Evolutionary conservation across 352 stramenopile species (phyloP), one percentile per base, ranked within the genome.

Genomic region (Phytophthora colocasiae): DNA sequence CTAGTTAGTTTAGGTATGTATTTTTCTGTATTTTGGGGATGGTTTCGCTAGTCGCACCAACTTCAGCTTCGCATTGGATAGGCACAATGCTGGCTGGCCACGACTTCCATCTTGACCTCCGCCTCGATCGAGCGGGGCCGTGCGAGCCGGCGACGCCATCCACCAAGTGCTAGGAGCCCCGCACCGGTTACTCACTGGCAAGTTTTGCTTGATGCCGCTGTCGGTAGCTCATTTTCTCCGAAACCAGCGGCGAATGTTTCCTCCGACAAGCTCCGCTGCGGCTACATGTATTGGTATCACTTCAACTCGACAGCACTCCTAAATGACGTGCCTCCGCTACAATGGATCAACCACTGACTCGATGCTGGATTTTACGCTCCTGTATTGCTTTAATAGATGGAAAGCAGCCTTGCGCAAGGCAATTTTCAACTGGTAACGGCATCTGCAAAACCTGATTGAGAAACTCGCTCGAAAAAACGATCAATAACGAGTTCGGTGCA

Each of bases 241-340:
- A 66, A 71, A 61, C 40, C 48, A 70, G 41, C 26, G 56, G 41
- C 27, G 54, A 32, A 47, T 19, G 22, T 29, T 66, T 66, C 58
- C 29, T 55, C 24, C 40, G 17, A 22, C 26, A 52, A 12, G 6
- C 9, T 39, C 24, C 6, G 6, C 14, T 17, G 12, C 12, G 26
- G 26, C 22, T 47, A 27, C 7, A 31, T 5, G 31, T 14, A 3
- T 9, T 9, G 29, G 3, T 34, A 34, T 22, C 22, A 36, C 7
- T 11, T 36, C 31, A 36, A 36, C 8, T 36, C 31, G 31, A 36
- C 24, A 47, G 32, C 19, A 24, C 12, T 17, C 19, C 31, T 32
- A 51, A 53, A 53, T 57, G 45, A 34, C 45, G 46, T 39, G 44
- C 38, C 10, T 34, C 39, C 11, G 0, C 43, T 15, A 57, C 45